Conservation (phyloP, 371 early-diverging fungal species). For the Apophysomyces trapeziformis region DNA sequence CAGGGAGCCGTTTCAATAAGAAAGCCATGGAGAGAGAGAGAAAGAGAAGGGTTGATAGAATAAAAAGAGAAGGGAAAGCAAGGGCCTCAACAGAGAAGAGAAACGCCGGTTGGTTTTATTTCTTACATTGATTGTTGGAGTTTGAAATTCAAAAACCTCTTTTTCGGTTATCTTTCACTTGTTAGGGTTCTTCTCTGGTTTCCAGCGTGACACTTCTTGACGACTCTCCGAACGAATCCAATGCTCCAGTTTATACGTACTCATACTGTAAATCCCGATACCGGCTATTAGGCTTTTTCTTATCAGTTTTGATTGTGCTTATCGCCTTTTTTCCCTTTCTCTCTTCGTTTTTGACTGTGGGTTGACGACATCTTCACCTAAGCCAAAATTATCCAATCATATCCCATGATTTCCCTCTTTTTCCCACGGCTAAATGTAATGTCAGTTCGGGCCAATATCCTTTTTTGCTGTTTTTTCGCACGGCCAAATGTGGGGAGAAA, state of each 20-base stretch:
- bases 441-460: background rate
- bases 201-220: background rate
- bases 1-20: constrained; percentile 2
- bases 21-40: background rate
- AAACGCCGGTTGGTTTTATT: background rate
- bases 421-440: constrained; percentile 5
- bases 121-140: background rate
- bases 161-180: background rate
- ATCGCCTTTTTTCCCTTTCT: too few species aligned
- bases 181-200: background rate
- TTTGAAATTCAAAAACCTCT: background rate
- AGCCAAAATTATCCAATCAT: background rate
- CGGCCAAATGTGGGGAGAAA: too few species aligned
- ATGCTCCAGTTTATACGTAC: too few species aligned
- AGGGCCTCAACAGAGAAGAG: background rate
- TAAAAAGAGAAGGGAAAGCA: background rate
- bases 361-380: background rate
- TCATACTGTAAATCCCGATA: too few species aligned
- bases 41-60: background rate
- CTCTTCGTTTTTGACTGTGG: too few species aligned
- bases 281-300: too few species aligned
- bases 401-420: constrained; percentile 4
- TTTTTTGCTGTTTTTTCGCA: background rate
- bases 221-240: too few species aligned
- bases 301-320: too few species aligned